Base-by-base conservation (phyloP, 2,329 filamentous ascomycete genomes). In the Nakataea oryzae region DNA sequence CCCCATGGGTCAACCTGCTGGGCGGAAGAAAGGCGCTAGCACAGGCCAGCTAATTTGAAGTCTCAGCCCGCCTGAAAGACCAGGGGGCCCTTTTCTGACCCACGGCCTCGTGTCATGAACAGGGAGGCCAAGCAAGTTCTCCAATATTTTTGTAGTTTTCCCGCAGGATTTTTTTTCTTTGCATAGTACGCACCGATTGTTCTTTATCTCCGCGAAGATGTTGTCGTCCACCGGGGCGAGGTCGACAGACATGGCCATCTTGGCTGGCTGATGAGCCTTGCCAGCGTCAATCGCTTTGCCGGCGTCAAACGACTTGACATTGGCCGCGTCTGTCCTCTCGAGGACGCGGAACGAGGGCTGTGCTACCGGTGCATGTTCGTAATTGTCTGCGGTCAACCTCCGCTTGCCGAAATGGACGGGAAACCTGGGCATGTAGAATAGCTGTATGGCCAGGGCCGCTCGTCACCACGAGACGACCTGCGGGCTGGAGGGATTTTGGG, bases 381-480 rank as follows among this genome's bases (percentile, higher is more conserved):
- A 72, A 66, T 79, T 81, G 66, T 82, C 79, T 64, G 79, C 80
- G 77, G 80, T 79, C 65, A 82, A 83, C 76, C 81, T 85, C 78
- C 83, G 83, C 81, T 81, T 78, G 69, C 75, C 78, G 66, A 86
- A 86, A 65, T 79, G 75, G 70, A 81, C 80, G 65, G 81, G 80
- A 73, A 86, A 86, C 75, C 81, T 84, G 82, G 81, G 81, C 83
- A 86, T 86, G 73, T 79, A 79, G 76, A 74, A 71, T 9, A 2
- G 24, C 29, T 47, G 47, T 56, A 8, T 28, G 32, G 27, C 47
- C 59, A 26, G 57, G 57, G 57, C 30, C 57, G n/a, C 57, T 60
- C 47, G 47, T 60, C 28, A 21, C 41, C 17, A 50, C 41, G 41
- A 50, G 41, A 50, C 41, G 17, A 11, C 41, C 21, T 50, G 41